Conservation (phyloP, 768 basidiomycete species). For the Asterophora parasitica region DNA sequence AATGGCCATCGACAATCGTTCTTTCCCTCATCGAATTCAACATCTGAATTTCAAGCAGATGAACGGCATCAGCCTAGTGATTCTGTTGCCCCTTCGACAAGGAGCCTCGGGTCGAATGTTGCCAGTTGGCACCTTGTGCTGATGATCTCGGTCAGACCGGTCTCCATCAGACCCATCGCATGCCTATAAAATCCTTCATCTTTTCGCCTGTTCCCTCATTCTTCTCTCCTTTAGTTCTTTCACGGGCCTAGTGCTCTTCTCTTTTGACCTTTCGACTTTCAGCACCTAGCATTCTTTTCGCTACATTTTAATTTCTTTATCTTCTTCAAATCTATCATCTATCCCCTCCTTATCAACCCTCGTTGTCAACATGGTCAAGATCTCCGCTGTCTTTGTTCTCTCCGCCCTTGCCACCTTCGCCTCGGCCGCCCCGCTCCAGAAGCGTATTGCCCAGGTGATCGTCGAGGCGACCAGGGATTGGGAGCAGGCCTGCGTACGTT, state of each 20-base stretch:
- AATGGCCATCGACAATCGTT: no score
- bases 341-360: not conserved
- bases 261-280: not conserved
- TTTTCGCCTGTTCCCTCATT: constrained; percentile 16
- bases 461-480: constrained; percentile 42
- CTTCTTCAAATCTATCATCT: not conserved
- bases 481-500: constrained; percentile 50
- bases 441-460: constrained; percentile 48
- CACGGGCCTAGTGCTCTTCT: constrained; percentile 11
- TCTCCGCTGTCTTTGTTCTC: constrained; percentile 28
- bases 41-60: no score
- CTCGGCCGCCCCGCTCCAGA: constrained; percentile 32
- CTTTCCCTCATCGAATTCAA: no score
- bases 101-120: no score
- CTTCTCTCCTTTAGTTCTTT: not conserved
- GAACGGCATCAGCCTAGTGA: no score
- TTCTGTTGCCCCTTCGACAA: no score
- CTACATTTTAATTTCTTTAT: not conserved
- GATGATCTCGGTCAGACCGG: no score
- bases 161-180: no score
- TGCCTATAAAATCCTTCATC: no score
- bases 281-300: not conserved
- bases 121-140: no score
- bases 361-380: constrained; percentile 22
- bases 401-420: constrained; percentile 23